phyloP scores from a whole-genome alignment of 257 asterid species.

The Paulownia fortunei region DNA sequence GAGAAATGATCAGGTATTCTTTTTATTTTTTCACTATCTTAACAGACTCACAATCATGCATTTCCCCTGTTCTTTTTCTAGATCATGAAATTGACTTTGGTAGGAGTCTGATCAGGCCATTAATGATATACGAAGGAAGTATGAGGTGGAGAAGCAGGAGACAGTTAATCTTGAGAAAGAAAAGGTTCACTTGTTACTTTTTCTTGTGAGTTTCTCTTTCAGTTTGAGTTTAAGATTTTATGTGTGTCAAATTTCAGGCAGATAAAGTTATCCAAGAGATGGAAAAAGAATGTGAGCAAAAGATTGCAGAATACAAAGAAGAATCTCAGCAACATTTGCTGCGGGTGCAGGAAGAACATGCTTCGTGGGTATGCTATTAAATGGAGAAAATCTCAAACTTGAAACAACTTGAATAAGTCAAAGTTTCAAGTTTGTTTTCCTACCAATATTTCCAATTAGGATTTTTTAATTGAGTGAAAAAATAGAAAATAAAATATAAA shows the following conservation, averaged over 20 bases:
- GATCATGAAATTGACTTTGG: conserved; percentile 34
- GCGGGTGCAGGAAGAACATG: conserved; percentile 81
- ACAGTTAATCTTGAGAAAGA: conserved; percentile 75
- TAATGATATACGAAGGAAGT: conserved; percentile 80
- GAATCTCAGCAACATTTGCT: conserved; percentile 68
- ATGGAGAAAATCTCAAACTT: conserved; percentile 25
- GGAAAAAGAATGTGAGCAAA: conserved; percentile 63
- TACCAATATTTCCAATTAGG: conserved; percentile 2
- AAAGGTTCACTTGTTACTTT: conserved; percentile 59
- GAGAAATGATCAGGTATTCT: conserved; percentile 85
- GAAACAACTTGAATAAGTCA: conserved; percentile 24
- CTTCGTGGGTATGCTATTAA: conserved; percentile 62
- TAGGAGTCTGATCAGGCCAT: conserved; percentile 73
- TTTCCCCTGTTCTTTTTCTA: conserved; percentile 26
- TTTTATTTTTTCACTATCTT: conserved; percentile 20
- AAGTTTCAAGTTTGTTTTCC: conserved; percentile 14
- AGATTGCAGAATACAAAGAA: conserved; percentile 71
- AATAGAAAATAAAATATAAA: not conserved
- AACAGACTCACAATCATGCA: conserved; percentile 7
- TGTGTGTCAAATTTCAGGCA: conserved; percentile 58
- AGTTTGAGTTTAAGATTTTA: conserved; percentile 29
- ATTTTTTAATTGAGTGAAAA: not conserved
- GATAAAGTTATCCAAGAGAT: conserved; percentile 65
- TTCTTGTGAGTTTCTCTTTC: conserved; percentile 17
- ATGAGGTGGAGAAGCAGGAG: conserved; percentile 88